Evolutionary conservation across 169 alveolate species (phyloP).

Genomic region (Plasmodium fragile): DNA sequence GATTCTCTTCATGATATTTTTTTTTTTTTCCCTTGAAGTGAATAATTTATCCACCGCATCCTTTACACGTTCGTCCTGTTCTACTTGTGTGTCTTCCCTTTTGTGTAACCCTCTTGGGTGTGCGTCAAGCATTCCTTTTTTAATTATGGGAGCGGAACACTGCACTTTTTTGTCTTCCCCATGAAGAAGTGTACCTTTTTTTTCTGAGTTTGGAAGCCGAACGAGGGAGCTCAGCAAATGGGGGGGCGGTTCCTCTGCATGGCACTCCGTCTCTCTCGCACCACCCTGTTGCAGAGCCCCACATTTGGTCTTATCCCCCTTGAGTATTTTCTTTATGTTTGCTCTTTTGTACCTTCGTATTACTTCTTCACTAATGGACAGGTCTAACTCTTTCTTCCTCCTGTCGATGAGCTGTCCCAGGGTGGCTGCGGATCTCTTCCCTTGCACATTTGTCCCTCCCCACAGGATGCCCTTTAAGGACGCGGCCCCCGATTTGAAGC

Average conservation of each 20-base stretch:
- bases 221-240: neutral
- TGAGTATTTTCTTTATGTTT: slow-evolving; percentile 59
- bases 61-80: slow-evolving; percentile 37
- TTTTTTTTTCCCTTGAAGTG: slow-evolving; percentile 38
- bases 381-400: slow-evolving; percentile 15
- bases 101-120: neutral
- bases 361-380: slow-evolving; percentile 3
- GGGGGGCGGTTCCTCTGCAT: neutral
- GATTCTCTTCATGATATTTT: slow-evolving; percentile 65
- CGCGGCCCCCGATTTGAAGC: neutral
- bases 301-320: slow-evolving; percentile 20
- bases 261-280: neutral
- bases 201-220: neutral
- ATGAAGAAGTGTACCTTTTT: neutral
- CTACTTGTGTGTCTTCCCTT: neutral
- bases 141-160: neutral
- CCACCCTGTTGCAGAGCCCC: neutral
- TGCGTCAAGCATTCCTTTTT: neutral
- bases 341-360: slow-evolving; percentile 50
- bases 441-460: neutral
- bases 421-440: neutral
- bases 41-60: slow-evolving; percentile 65
- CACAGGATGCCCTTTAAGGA: neutral
- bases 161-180: neutral
- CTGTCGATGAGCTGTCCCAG: slow-evolving; percentile 38